Evolutionary conservation across 2,329 filamentous ascomycete genomes (phyloP).

Genomic region (Ophiostoma sp.): DNA sequence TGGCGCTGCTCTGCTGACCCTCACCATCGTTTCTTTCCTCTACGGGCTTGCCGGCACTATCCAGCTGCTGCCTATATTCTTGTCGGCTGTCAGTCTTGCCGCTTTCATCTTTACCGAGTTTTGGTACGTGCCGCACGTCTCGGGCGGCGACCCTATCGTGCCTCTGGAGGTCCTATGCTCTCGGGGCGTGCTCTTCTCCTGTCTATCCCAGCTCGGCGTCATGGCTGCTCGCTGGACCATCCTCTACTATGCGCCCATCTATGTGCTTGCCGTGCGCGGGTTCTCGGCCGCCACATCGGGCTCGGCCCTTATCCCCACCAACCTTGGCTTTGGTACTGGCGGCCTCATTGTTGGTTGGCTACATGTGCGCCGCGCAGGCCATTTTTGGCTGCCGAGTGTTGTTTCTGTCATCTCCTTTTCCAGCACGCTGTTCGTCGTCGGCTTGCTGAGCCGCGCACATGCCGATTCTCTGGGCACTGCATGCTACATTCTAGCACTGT

Average conservation of each 20-base stretch:
- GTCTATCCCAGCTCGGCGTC: constrained; percentile 66
- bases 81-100: constrained; percentile 49
- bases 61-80: constrained; percentile 51
- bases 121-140: constrained; percentile 20
- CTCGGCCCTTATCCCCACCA: constrained; percentile 73
- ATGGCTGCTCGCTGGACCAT: constrained; percentile 79
- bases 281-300: constrained; percentile 66
- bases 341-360: constrained; percentile 68
- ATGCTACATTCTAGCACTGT: constrained; percentile 56
- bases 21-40: constrained; percentile 65
- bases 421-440: constrained; percentile 43
- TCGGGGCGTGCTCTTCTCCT: constrained; percentile 65
- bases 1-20: constrained; percentile 54
- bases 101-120: constrained; percentile 60
- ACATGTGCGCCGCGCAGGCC: constrained; percentile 66
- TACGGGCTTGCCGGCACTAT: constrained; percentile 62
- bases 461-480: constrained; percentile 41
- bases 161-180: constrained; percentile 65
- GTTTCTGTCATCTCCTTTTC: constrained; percentile 58
- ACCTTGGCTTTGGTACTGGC: constrained; percentile 69
- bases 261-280: constrained; percentile 68
- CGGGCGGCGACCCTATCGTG: constrained; percentile 67
- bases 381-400: constrained; percentile 64
- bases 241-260: constrained; percentile 75
- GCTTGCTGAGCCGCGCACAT: constrained; percentile 45